These are phyloP conservation scores for Melanopsichium pennsylvanicum DNA, from an alignment of 1,284 basidiomycete genomes.

Conservation along the genomic window DNA sequence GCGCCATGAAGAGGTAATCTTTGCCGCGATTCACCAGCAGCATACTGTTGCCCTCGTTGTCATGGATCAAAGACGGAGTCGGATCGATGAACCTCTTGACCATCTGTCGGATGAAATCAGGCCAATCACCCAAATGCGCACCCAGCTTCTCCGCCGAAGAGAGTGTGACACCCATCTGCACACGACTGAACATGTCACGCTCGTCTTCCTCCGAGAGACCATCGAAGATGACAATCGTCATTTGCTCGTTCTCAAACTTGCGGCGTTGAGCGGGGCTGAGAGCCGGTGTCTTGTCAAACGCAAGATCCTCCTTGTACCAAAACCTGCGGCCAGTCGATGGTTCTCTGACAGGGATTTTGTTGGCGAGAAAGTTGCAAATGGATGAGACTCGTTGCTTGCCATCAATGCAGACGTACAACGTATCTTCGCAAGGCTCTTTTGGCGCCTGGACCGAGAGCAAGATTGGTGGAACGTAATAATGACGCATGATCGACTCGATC, in stretches of 20 bases:
- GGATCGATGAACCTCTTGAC: conserved; percentile 46
- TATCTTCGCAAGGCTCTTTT: conserved; percentile 6
- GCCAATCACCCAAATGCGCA: conserved; percentile 41
- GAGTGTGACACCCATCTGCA: conserved; percentile 54
- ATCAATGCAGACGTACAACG: conserved; percentile 47
- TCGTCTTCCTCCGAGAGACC: conserved; percentile 41
- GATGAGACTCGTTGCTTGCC: conserved; percentile 55
- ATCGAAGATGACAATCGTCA: conserved; percentile 41
- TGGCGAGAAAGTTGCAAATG: conserved; percentile 40
- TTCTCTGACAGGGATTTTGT: conserved; percentile 42
- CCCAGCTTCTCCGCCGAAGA: conserved; percentile 53
- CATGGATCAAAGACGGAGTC: conserved; percentile 27
- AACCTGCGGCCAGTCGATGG: conserved; percentile 23
- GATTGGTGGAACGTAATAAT: conserved; percentile 55
- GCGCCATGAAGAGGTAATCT: conserved; percentile 43
- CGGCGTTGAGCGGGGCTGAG: conserved; percentile 29
- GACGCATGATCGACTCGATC: conserved; percentile 52
- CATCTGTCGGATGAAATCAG: conserved; percentile 47
- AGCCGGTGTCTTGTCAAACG: conserved; percentile 16
- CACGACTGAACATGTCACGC: conserved; percentile 53
- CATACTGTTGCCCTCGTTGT: conserved; percentile 21
- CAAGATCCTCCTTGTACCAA: conserved; percentile 41
- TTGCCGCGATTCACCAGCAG: conserved; percentile 36
- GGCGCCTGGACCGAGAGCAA: conserved; percentile 33
- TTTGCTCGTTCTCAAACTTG: conserved; percentile 48